Conservation (phyloP, 1,139 yeast genomes). For the Eremothecium cymbalariae region DNA sequence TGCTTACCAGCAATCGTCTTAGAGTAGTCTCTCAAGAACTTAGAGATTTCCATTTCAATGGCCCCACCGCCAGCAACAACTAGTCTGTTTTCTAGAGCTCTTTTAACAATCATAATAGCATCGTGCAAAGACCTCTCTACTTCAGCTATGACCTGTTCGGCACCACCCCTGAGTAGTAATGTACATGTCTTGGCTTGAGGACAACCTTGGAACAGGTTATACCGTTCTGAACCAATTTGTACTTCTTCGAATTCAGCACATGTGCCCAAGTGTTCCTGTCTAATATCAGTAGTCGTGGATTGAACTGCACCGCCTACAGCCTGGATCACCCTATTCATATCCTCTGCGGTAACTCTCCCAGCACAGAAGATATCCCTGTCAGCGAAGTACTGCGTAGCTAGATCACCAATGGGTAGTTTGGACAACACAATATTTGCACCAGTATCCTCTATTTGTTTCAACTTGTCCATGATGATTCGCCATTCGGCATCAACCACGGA, state of each 20-base stretch:
- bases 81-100: conserved; percentile 78
- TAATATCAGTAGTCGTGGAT: conserved; percentile 78
- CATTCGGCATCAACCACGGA: conserved; percentile 97
- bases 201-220: conserved; percentile 86
- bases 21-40: conserved; percentile 77
- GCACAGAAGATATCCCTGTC: conserved; percentile 96
- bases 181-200: conserved; percentile 93
- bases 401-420: conserved; percentile 93
- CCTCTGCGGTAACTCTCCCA: conserved; percentile 84
- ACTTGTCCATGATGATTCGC: conserved; percentile 82
- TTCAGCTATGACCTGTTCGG: conserved; percentile 97
- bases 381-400: conserved; percentile 97
- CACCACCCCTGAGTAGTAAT: conserved; percentile 89
- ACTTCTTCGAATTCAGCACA: conserved; percentile 83
- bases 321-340: conserved; percentile 82
- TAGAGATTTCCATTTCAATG: conserved; percentile 93
- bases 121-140: conserved; percentile 96
- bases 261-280: conserved; percentile 67
- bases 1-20: conserved; percentile 91
- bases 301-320: conserved; percentile 94
- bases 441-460: conserved; percentile 69
- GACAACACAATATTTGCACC: conserved; percentile 94
- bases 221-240: conserved; percentile 93
- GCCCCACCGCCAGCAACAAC: conserved; percentile 99
- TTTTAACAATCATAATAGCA: conserved; percentile 96